Base-by-base conservation (phyloP, 495 filamentous ascomycete species). In the Penicillium samsonianum region DNA sequence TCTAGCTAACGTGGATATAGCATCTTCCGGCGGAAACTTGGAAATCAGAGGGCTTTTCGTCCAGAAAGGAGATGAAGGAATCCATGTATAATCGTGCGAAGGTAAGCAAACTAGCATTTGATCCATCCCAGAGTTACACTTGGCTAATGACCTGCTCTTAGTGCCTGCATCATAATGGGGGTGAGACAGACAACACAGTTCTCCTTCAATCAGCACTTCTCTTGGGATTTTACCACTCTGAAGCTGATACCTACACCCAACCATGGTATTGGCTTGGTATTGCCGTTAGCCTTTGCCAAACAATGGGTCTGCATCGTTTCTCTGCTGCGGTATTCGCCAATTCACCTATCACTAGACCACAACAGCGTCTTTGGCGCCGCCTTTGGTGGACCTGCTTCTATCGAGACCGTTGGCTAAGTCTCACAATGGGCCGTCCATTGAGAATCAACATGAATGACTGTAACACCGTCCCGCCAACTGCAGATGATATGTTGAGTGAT, bases 301-400 rank as follows among this genome's bases (percentile, higher is more conserved):
- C 68, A 12, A 60, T 76, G 0, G 73, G 73, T 10, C 58, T 76
- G 3, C 68, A 76, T 53, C 67, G 71, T 6, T 48, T 65, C 22
- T 65, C 68, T 0, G 55, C 12, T 62, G 53, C 40, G 67, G 67
- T 49, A 20, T 55, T 43, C 31, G 53, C 53, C 12, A 47, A n/a
- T 38, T 55, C 65, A 1, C 50, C 60, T 9, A 60, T 71, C 12
- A 59, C 61, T 3, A 60, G 63, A 10, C 62, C 59, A 14, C 73
- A 72, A 45, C 61, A 67, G n/a, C 49, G 51, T 25, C 61, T 73
- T 10, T 73, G 71, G 69, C 67, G 71, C 23, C 73, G 73, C 2
- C 70, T 76, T 44, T 76, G 73, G 73, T 76, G 73, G 73, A 67
- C 57, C 9, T 76, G 68, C 19, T 65, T 76, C 30, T 71, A 68